Conservation (phyloP, 495 filamentous ascomycete genomes). For the Aspergillus carlsbadensis region DNA sequence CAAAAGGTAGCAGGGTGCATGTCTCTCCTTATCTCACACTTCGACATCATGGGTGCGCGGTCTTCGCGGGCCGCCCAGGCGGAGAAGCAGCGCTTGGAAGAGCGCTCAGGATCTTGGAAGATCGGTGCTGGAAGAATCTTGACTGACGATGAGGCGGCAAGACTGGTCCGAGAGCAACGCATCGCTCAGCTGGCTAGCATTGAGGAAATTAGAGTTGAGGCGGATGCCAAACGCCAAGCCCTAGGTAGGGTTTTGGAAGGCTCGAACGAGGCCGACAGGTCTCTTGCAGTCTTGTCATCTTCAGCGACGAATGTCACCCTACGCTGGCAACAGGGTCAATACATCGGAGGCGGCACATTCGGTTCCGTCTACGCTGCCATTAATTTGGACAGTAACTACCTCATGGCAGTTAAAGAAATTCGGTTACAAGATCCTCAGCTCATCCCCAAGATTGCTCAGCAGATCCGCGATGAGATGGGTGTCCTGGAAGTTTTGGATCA, state of each 20-base stretch:
- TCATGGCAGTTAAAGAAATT: constrained; percentile 99
- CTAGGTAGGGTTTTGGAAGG: constrained; percentile 89
- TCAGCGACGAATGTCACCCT: constrained; percentile 92
- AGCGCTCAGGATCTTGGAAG: constrained; percentile 71
- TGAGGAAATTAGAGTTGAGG: constrained; percentile 74
- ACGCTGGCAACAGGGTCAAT: constrained; percentile 97
- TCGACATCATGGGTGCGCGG: constrained; percentile 97
- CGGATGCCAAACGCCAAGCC: constrained; percentile 83
- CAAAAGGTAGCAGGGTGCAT: constrained; percentile 95
- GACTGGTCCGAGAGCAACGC: constrained; percentile 70
- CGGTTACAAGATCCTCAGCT: constrained; percentile 94
- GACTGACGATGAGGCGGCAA: constrained; percentile 80
- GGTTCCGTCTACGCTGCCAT: constrained; percentile 96
- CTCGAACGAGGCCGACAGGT: constrained; percentile 91
- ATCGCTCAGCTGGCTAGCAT: constrained; percentile 67
- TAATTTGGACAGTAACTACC: constrained; percentile 90
- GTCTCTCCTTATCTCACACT: constrained; percentile 95
- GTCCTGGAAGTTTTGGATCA: constrained; percentile 94
- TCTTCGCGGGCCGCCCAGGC: constrained; percentile 90
- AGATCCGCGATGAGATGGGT: constrained; percentile 96
- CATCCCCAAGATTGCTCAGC: constrained; percentile 86
- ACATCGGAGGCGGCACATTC: constrained; percentile 95
- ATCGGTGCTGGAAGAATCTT: constrained; percentile 73
- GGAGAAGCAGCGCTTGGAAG: constrained; percentile 76
- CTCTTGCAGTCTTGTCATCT: constrained; percentile 87